phyloP scores from a whole-genome alignment of 331 rosid genomes.

The Prunus yedoensis region DNA sequence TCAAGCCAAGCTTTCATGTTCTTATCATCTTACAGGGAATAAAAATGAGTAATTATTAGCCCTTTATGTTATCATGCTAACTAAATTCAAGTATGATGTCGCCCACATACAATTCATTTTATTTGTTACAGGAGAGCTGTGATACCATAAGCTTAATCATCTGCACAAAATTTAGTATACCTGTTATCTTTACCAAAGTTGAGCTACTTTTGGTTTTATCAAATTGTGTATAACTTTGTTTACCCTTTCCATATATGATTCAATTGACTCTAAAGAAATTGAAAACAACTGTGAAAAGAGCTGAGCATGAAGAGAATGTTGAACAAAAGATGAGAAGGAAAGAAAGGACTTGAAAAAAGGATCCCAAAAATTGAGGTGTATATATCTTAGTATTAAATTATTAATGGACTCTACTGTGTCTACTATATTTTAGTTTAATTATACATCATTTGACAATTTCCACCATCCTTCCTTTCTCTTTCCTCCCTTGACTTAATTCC shows the following conservation, averaged over 20 bases:
- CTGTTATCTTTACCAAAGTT: too few species aligned
- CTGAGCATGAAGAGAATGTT: neutral
- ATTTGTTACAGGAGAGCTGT: neutral
- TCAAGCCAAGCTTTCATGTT: slow-evolving; percentile 31
- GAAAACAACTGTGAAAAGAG: neutral
- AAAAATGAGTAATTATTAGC: slow-evolving; percentile 25
- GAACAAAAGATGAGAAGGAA: neutral
- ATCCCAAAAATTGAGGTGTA: too few species aligned
- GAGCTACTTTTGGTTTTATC: too few species aligned
- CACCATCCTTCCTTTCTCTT: too few species aligned
- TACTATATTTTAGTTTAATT: too few species aligned
- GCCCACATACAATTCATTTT: neutral
- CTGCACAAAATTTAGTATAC: neutral
- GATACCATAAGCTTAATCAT: neutral
- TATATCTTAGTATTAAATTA: too few species aligned
- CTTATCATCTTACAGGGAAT: slow-evolving; percentile 37
- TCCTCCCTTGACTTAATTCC: too few species aligned
- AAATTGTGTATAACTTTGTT: too few species aligned
- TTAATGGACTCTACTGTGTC: too few species aligned
- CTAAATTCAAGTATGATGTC: slow-evolving; percentile 4
- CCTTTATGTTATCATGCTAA: neutral
- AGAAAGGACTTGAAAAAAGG: too few species aligned
- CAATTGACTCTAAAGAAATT: neutral
- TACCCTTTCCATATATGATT: too few species aligned
- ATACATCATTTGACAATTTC: too few species aligned